Evolutionary conservation across 106 monocot genomes (phyloP).

Genomic region (Dendrobium catenatum): DNA sequence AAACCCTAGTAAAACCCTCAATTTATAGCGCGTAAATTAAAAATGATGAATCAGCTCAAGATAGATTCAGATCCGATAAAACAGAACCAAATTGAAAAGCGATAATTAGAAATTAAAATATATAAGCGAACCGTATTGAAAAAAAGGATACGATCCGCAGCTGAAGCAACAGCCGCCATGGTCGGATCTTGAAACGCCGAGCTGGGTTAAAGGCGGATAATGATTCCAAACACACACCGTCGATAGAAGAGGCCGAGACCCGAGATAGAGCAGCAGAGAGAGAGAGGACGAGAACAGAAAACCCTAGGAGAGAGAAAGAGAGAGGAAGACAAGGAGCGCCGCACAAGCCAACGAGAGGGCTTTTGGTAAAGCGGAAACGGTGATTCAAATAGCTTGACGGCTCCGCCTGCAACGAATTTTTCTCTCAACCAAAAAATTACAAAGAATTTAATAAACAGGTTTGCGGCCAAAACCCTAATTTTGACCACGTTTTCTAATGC

Average conservation of each 20-base stretch:
- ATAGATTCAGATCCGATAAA: constrained; percentile 1
- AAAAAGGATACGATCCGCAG: constrained; percentile 54
- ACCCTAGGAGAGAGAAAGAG: constrained; percentile 35
- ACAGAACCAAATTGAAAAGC: neutral
- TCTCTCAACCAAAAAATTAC: neutral
- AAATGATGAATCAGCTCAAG: neutral
- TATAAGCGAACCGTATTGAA: neutral
- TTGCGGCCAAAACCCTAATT: too few relatives aligned
- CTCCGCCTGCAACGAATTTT: constrained; percentile 10
- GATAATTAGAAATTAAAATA: neutral
- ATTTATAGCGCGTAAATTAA: neutral
- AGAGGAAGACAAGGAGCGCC: constrained; percentile 12
- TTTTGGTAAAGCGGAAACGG: constrained; percentile 23
- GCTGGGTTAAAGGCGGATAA: neutral
- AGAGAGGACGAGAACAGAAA: constrained; percentile 5
- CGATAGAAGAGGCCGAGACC: neutral
- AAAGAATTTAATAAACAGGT: too few relatives aligned
- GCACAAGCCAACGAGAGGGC: constrained; percentile 18
- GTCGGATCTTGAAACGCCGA: neutral
- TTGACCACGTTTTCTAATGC: too few relatives aligned
- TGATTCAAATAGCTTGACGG: constrained; percentile 57
- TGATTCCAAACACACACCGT: neutral
- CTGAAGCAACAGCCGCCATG: constrained; percentile 53
- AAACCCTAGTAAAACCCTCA: constrained; percentile 15
- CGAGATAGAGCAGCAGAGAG: neutral